These are phyloP conservation scores for Sphenostylis stenocarpa DNA, from an alignment of 306 rosid species.

Conservation along the genomic window DNA sequence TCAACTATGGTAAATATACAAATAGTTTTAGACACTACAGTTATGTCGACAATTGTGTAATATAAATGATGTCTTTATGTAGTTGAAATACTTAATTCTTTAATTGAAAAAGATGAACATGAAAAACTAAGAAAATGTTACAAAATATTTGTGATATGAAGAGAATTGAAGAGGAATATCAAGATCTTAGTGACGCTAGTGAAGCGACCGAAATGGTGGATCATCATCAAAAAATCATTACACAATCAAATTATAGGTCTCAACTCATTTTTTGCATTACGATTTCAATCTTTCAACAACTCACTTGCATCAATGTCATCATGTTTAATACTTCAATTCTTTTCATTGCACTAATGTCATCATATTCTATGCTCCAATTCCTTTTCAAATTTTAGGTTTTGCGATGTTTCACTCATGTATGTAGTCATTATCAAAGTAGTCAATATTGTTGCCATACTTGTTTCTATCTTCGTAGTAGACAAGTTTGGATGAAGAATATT, in stretches of 20 bases:
- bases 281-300: not conserved
- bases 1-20: not conserved
- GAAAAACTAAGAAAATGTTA: slow-evolving; percentile 29
- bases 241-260: slow-evolving; percentile 11
- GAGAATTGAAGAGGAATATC: slow-evolving; percentile 29
- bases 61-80: slow-evolving; percentile 11
- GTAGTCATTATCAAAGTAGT: not conserved
- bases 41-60: slow-evolving; percentile 24
- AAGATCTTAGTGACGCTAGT: slow-evolving; percentile 34
- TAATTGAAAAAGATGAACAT: slow-evolving; percentile 35
- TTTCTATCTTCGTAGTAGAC: not conserved
- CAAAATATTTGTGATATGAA: slow-evolving; percentile 22
- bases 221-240: slow-evolving; percentile 29
- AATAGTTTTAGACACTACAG: slow-evolving; percentile 30
- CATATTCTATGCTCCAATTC: not conserved
- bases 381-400: not conserved
- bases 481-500: not conserved
- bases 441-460: not conserved
- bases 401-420: not conserved
- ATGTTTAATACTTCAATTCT: not conserved
- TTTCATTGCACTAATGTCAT: not conserved
- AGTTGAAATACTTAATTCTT: slow-evolving; percentile 34
- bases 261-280: slow-evolving; percentile 21
- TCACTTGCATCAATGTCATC: slow-evolving; percentile 1
- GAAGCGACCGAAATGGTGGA: slow-evolving; percentile 25